Evolutionary conservation across 176 grass and related monocot genomes (phyloP).

Genomic region (Alopecurus myosuroides): DNA sequence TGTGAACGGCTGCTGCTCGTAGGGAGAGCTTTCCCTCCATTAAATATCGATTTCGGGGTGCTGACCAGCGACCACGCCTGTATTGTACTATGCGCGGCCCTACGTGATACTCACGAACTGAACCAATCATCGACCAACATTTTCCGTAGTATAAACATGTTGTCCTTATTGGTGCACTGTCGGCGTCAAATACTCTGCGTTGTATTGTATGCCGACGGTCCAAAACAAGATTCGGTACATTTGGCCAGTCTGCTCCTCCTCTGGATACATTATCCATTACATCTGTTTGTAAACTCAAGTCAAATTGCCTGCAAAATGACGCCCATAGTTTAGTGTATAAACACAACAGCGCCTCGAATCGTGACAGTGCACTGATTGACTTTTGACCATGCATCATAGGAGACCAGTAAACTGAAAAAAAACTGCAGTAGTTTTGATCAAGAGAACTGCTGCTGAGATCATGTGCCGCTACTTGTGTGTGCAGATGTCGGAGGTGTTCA

Average conservation of each 20-base stretch:
- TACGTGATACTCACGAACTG: conserved; percentile 19
- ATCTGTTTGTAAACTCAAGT: neutral
- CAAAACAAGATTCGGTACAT: neutral
- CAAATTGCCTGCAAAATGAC: neutral
- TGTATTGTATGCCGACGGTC: neutral
- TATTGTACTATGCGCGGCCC: neutral
- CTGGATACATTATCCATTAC: neutral
- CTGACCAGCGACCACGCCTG: neutral
- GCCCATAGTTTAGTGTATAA: neutral
- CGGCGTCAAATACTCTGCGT: neutral
- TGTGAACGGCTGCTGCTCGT: neutral
- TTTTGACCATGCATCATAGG: conserved; percentile 10
- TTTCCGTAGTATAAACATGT: neutral
- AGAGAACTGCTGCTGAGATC: neutral
- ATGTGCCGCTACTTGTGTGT: neutral
- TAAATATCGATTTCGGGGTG: neutral
- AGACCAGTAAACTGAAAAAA: neutral
- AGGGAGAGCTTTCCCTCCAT: neutral
- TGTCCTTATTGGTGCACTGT: neutral
- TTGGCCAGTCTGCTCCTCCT: neutral
- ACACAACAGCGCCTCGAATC: neutral
- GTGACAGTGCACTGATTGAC: conserved; percentile 4
- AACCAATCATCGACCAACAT: neutral
- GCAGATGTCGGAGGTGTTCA: conserved; percentile 98
- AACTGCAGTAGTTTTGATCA: neutral